Evolutionary conservation across 352 stramenopile species (phyloP).

Genomic region (Phytopythium montanum): DNA sequence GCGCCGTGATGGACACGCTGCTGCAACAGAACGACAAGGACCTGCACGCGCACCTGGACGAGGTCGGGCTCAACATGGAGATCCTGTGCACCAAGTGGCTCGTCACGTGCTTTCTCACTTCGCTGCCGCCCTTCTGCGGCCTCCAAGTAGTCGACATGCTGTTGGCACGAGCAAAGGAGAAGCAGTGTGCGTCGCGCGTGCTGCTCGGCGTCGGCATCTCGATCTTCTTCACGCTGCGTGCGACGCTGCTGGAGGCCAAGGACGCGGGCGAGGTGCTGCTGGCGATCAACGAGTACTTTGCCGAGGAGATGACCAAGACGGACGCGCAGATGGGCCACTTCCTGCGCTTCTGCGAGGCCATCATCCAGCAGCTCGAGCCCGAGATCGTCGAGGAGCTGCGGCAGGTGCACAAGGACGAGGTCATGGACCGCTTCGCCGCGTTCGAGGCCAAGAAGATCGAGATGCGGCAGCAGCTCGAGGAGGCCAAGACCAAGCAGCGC

Average conservation of each 20-base stretch:
- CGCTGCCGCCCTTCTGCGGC: slow-evolving; percentile 57
- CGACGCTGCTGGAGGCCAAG: slow-evolving; percentile 54
- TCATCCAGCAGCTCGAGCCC: slow-evolving; percentile 68
- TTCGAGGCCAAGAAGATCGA: slow-evolving; percentile 86
- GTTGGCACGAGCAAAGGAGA: slow-evolving; percentile 51
- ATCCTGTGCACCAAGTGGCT: slow-evolving; percentile 88
- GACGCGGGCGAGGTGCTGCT: slow-evolving; percentile 78
- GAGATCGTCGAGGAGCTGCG: slow-evolving; percentile 73
- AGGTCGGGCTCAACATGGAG: slow-evolving; percentile 83
- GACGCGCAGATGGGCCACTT: slow-evolving; percentile 69
- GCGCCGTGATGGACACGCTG: slow-evolving; percentile 79
- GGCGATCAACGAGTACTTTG: slow-evolving; percentile 78
- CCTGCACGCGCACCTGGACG: slow-evolving; percentile 62
- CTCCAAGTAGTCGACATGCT: slow-evolving; percentile 84
- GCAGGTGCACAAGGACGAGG: slow-evolving; percentile 73
- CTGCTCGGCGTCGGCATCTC: slow-evolving; percentile 71
- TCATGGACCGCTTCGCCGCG: slow-evolving; percentile 74
- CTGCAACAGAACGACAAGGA: slow-evolving; percentile 72
- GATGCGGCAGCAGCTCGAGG: slow-evolving; percentile 78
- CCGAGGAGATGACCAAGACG: slow-evolving; percentile 63
- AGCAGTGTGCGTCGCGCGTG: slow-evolving; percentile 64
- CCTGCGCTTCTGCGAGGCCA: slow-evolving; percentile 51
- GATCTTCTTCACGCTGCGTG: slow-evolving; percentile 70
- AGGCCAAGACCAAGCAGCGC: slow-evolving; percentile 51
- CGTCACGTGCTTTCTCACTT: slow-evolving; percentile 84